phyloP scores from a whole-genome alignment of 352 stramenopile genomes.

The Globisporangium sylvaticum region DNA sequence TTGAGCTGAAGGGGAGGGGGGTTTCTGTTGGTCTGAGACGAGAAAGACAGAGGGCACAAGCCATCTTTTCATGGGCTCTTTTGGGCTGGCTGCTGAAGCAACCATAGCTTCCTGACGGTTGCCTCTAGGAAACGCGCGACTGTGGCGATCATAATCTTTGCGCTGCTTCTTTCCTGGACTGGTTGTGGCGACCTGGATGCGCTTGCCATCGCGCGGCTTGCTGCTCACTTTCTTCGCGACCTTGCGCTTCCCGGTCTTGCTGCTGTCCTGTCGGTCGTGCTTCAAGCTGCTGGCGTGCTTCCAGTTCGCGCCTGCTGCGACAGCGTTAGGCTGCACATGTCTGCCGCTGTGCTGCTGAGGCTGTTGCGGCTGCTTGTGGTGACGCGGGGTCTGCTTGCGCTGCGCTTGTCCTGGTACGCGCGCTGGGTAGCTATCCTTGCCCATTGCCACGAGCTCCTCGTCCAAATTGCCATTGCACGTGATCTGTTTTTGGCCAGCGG shows the following conservation, averaged over 20 bases:
- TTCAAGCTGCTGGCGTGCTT: slow-evolving; percentile 7
- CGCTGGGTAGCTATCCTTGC: neutral
- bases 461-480: neutral
- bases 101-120: neutral
- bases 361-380: neutral
- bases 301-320: slow-evolving; percentile 13
- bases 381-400: neutral
- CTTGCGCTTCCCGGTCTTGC: slow-evolving; percentile 1
- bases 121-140: slow-evolving; percentile 5
- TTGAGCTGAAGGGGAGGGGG: neutral
- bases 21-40: neutral
- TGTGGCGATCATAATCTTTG: neutral
- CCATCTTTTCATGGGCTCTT: neutral
- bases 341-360: slow-evolving; percentile 1
- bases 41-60: neutral
- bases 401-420: neutral
- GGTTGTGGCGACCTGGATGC: neutral
- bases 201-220: slow-evolving; percentile 8
- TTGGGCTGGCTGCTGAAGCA: neutral
- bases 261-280: neutral
- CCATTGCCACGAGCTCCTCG: neutral
- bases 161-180: slow-evolving; percentile 1
- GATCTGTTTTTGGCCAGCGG: neutral
- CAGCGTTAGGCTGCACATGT: neutral
- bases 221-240: slow-evolving; percentile 13